phyloP scores from a whole-genome alignment of 371 early-diverging fungal genomes.

The Mortierella sp. region DNA sequence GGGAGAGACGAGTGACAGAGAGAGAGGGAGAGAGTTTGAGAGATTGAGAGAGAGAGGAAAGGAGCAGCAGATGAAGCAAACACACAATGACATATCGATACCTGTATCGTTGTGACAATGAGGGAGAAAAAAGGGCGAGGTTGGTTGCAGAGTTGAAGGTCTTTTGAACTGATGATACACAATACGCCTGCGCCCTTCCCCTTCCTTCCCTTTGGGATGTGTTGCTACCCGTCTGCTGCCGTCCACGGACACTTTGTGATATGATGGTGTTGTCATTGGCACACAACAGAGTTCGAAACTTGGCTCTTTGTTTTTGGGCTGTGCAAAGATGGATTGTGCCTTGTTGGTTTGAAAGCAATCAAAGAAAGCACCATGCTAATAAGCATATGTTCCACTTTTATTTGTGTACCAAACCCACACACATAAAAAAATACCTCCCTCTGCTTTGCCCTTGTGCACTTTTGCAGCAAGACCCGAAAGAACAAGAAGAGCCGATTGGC shows the following conservation, averaged over 20 bases:
- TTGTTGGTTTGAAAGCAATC: conserved; percentile 8
- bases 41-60: not conserved
- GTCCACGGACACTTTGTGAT: conserved; percentile 9
- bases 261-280: conserved; percentile 8
- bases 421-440: conserved; percentile 9
- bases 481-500: conserved; percentile 57
- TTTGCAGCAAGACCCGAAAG: conserved; percentile 55
- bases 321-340: not conserved
- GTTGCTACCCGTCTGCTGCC: not conserved
- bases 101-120: not conserved
- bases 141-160: not conserved
- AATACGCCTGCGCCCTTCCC: conserved; percentile 9
- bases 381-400: conserved; percentile 6
- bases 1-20: too few species aligned
- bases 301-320: not conserved
- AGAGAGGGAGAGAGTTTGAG: too few species aligned
- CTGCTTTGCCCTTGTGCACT: too few species aligned
- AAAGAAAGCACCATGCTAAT: conserved; percentile 21
- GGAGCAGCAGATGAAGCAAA: not conserved
- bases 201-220: not conserved
- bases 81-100: not conserved
- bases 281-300: not conserved
- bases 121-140: not conserved
- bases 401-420: not conserved
- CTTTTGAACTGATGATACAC: not conserved